A percentile compares a stretch with the other conserved stretches of the same genome.
phyloP scores from a whole-genome alignment of 306 rosid genomes.

The Cicer chorassanicum region DNA sequence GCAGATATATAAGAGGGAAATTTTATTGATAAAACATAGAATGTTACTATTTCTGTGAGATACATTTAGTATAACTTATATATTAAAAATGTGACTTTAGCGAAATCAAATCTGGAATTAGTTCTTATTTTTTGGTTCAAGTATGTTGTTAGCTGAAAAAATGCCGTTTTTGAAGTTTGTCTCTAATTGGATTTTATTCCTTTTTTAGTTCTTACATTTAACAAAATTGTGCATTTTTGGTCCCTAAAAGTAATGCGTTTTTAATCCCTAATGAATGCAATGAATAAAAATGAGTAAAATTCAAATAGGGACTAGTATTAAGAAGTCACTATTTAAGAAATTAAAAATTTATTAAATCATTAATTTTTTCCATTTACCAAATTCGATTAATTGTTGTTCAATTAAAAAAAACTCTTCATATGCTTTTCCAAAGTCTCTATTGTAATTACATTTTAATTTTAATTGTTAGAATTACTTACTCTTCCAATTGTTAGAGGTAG shows the following conservation, averaged over 20 bases:
- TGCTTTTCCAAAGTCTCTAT: conserved; percentile 14
- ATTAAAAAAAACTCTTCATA: not conserved
- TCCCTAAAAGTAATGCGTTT: not conserved
- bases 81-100: conserved; percentile 17
- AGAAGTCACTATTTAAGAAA: not conserved
- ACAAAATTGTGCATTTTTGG: not conserved
- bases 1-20: conserved; percentile 10
- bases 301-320: conserved; percentile 7
- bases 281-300: not conserved
- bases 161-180: not conserved
- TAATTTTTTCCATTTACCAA: conserved; percentile 17
- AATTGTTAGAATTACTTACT: not conserved
- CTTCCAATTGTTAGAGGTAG: not conserved
- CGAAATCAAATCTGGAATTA: conserved; percentile 18
- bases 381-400: conserved; percentile 27
- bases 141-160: not conserved
- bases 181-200: not conserved
- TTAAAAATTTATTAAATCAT: conserved; percentile 6
- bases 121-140: not conserved
- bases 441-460: conserved; percentile 10
- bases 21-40: conserved; percentile 20
- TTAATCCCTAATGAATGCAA: not conserved
- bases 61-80: conserved; percentile 25
- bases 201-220: not conserved
- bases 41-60: conserved; percentile 21